Evolutionary conservation across 371 early-diverging fungal species (phyloP).

Genomic region (Mortierella sp.): DNA sequence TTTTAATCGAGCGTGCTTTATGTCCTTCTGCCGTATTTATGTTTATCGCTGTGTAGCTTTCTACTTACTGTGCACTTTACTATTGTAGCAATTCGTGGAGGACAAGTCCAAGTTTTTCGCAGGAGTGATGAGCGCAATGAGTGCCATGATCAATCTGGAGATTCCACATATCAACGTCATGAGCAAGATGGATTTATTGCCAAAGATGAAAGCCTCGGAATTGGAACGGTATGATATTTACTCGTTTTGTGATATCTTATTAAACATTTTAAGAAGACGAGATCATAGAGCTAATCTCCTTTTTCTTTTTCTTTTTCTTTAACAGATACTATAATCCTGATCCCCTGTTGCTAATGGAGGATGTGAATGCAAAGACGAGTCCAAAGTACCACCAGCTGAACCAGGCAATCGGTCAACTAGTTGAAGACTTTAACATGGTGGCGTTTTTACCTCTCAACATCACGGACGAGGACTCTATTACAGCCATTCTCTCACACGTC

Average conservation of each 20-base stretch:
- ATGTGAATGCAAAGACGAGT: slow-evolving; percentile 76
- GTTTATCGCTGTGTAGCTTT: no score
- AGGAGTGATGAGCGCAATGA: slow-evolving; percentile 93
- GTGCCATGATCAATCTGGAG: slow-evolving; percentile 96
- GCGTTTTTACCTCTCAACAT: slow-evolving; percentile 95
- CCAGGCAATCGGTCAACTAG: slow-evolving; percentile 89
- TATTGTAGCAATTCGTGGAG: slow-evolving; percentile 84
- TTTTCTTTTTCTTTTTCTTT: not conserved
- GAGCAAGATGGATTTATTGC: slow-evolving; percentile 97
- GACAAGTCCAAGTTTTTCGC: slow-evolving; percentile 96
- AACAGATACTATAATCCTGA: slow-evolving; percentile 89
- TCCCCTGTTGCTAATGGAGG: slow-evolving; percentile 85
- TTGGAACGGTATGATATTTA: slow-evolving; percentile 65
- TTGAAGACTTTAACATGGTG: slow-evolving; percentile 97
- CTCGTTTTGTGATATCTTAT: not conserved
- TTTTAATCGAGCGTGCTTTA: not conserved
- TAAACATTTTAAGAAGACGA: not conserved
- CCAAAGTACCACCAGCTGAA: slow-evolving; percentile 88
- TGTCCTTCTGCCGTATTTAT: no score
- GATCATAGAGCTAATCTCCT: not conserved
- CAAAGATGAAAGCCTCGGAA: slow-evolving; percentile 63
- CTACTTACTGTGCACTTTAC: not conserved
- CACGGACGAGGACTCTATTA: slow-evolving; percentile 94
- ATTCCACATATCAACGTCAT: slow-evolving; percentile 98
- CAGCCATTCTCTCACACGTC: slow-evolving; percentile 85